Evolutionary conservation across 805 yeast genomes (phyloP), one percentile per base, ranked within the genome.

Genomic region (Blastobotrys parvus): DNA sequence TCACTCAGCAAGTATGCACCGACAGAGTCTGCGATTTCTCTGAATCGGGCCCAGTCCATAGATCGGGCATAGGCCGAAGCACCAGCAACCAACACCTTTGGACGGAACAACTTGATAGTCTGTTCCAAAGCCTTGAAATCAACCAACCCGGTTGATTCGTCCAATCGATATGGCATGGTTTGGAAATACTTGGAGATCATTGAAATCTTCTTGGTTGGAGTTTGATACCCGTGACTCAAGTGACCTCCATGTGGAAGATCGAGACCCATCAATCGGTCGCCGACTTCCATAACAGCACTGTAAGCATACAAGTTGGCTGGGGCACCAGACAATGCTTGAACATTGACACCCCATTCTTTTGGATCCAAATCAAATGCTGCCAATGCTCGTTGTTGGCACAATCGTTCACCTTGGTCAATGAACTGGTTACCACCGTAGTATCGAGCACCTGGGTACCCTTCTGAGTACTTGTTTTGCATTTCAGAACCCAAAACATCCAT

Each of bases 231-330:
- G 63, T 90, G 98, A 35, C 95, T 84, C 63, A 90, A 76, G 65
- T 90, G 98, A 53, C 98, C 98, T 58, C 98, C 98, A 59, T 90
- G 97, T 48, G 98, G 97, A 61, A 90, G 76, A 64, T 90, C 97
- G 51, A 90, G 76, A 57, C 98, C 98, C 98, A 90, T 90, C 52
- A 90, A 67, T 64, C 97, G 78, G 59, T 88, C 97, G 52, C 88
- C 92, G 40, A 83, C 87, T 56, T 83, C 82, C 76, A 90, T 67
- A 39, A 90, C 66, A 23, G 97, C 94, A 45, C 88, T 84, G 67
- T 90, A 90, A 27, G 88, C 88, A 57, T 90, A 86, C 63, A 90
- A 74, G 67, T 90, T 90, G 43, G 97, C 97, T 52, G 97, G 97
- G 4, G 97, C 89, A 49, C 98, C 98, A 44, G 94, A 83, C 56